Evolutionary conservation across 83 land plant species (phyloP), one percentile per base, ranked within the genome.

Genomic region (Picea abies): DNA sequence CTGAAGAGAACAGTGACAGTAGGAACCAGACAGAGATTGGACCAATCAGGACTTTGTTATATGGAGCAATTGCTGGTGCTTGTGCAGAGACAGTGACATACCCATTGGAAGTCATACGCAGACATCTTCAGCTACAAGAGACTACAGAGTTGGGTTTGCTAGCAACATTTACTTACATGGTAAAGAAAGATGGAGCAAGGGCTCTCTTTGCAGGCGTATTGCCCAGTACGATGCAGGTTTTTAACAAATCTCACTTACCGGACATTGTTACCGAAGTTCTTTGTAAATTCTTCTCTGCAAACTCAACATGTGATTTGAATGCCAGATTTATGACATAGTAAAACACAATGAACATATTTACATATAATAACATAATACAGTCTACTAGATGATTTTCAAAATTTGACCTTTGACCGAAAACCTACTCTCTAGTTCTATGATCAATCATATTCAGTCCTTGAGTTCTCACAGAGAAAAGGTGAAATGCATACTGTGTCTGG

Each of bases 1-100:
- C 63, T 26, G 82, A 58, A 67, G 64, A 70, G 25, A 64, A 79
- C 25, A 73, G 41, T 58, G 86, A 80, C 61, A 66, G 4, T 23
- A 65, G 80, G 63, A 80, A 76, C 15, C 90, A 83, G 23, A 72
- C 61, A 16, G 84, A 90, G 71, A 58, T 90, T 25, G 91, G 92
- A 20, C 80, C 84, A 25, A 49, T 86, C 37, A 81, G 92, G 83
- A 90, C 92, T 22, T 80, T 90, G 67, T 17, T 88, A 60, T 90
- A 90, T 78, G 90, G 92, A 41, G 91, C 91, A 32, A 88, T 88
- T 70, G 90, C 92, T 41, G 92, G 92, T 9, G 88, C 91, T 5
- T 88, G 88, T 79, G 88, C 92, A 8, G 92, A 90, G 84, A 88
- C 88, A 4, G 84, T 87, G 63, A 90, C 92, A 15, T 90, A 90